Conservation (phyloP, 257 asterid species). For the Perilla frutescens region DNA sequence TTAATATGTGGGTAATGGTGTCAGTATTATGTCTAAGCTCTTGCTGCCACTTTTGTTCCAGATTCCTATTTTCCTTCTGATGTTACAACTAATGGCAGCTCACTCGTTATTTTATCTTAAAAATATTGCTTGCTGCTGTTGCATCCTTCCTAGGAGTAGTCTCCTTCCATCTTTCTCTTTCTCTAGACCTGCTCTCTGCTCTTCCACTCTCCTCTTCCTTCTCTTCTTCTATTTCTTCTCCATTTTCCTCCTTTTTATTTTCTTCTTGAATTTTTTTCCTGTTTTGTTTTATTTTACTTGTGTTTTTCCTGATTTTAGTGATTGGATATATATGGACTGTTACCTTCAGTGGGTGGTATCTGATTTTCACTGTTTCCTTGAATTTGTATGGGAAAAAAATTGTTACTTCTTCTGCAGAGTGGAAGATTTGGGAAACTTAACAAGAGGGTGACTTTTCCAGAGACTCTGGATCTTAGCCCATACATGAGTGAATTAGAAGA, state of each 20-base stretch:
- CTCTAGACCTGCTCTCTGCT: background rate
- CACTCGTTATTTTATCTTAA: background rate
- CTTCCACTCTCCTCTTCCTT: background rate
- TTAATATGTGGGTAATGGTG: background rate
- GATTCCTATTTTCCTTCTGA: background rate
- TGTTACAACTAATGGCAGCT: conserved; percentile 4
- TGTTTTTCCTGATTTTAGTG: background rate
- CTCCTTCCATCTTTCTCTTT: background rate
- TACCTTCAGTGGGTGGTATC: background rate
- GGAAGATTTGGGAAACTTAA: conserved; percentile 97
- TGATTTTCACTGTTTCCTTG: conserved; percentile 2
- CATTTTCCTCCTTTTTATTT: background rate
- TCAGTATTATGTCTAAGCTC: background rate
- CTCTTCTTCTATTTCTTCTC: background rate
- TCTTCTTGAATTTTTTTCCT: no score
- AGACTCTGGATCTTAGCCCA: conserved; percentile 72
- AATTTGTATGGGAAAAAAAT: conserved; percentile 25
- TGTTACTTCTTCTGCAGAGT: conserved; percentile 59
- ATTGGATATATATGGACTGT: conserved; percentile 16
- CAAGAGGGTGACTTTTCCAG: conserved; percentile 94
- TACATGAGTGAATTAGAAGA: conserved; percentile 79
- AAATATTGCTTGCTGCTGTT: conserved; percentile 5
- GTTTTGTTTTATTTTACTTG: background rate
- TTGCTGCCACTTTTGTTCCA: background rate
- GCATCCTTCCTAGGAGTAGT: no score